A percentile compares a stretch with the other conserved stretches of the same genome.
Conservation (phyloP, 192 early-diverging fungal genomes). For the Spinellus fusiger region DNA sequence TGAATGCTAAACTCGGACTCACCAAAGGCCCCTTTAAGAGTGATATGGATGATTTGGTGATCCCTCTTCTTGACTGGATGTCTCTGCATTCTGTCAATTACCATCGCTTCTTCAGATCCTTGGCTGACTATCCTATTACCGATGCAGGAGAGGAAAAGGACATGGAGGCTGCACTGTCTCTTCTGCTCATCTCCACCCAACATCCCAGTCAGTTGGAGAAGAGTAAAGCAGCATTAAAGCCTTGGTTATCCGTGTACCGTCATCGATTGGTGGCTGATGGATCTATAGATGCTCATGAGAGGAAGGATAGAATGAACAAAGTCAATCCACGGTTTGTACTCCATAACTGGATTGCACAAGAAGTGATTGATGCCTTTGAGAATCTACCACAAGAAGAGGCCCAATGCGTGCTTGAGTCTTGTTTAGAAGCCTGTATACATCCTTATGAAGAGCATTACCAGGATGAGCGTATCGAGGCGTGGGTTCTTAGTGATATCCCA, state of each 20-base stretch:
- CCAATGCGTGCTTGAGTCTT: conserved; percentile 31
- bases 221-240: conserved; percentile 28
- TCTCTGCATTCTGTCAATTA: conserved; percentile 64
- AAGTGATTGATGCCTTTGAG: conserved; percentile 49
- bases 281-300: conserved; percentile 11
- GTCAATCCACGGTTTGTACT: conserved; percentile 74
- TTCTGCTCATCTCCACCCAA: conserved; percentile 23
- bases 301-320: conserved; percentile 53
- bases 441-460: conserved; percentile 47
- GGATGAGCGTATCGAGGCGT: conserved; percentile 2
- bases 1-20: conserved; percentile 60
- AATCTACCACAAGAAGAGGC: conserved; percentile 35
- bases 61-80: conserved; percentile 67
- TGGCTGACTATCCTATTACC: conserved; percentile 49
- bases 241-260: conserved; percentile 57
- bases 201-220: conserved; percentile 22
- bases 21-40: not conserved
- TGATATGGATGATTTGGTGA: conserved; percentile 41
- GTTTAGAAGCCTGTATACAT: conserved; percentile 48
- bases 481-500: conserved; percentile 31
- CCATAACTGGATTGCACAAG: conserved; percentile 75
- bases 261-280: conserved; percentile 38
- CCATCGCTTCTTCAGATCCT: conserved; percentile 63
- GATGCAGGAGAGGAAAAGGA: conserved; percentile 12
- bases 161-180: conserved; percentile 8